Evolutionary conservation across 257 asterid species (phyloP), one percentile per base, ranked within the genome.

Genomic region (Eucommia ulmoides): DNA sequence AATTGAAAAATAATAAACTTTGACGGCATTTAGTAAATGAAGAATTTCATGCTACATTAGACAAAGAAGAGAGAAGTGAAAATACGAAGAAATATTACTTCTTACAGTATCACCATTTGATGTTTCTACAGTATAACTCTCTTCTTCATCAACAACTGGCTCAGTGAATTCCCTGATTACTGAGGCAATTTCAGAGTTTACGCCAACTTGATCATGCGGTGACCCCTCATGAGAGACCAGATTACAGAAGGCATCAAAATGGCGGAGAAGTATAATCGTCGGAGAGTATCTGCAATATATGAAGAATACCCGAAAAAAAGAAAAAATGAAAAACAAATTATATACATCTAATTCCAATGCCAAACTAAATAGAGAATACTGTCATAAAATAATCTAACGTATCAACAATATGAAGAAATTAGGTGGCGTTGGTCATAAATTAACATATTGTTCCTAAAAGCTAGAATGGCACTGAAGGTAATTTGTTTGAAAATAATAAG

Each of bases 261-360:
- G 92, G 49, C 89, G 98, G 64, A 89, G 94, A 50, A 89, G 88
- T 63, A 89, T 83, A 64, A 89, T 74, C 53, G 94, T 69, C 62
- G 96, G 96, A 52, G 79, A 67, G 53, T 85, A 89, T 62, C 98
- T 89, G 70, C 61, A n/a, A n/a, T n/a, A n/a, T n/a, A n/a, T n/a
- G n/a, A n/a, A n/a, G n/a, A n/a, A n/a, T n/a, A n/a, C n/a, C n/a
- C n/a, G n/a, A n/a, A n/a, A n/a, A n/a, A n/a, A n/a, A n/a, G n/a
- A n/a, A n/a, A n/a, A n/a, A n/a, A n/a, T n/a, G n/a, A n/a, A n/a
- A n/a, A n/a, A n/a, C n/a, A n/a, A n/a, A n/a, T n/a, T n/a, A n/a
- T n/a, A n/a, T n/a, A n/a, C n/a, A n/a, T n/a, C n/a, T n/a, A n/a
- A n/a, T n/a, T n/a, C n/a, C n/a, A n/a, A n/a, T n/a, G n/a, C n/a